Conservation (phyloP, 2,329 filamentous ascomycete genomes). For the Colletotrichum melonis region DNA sequence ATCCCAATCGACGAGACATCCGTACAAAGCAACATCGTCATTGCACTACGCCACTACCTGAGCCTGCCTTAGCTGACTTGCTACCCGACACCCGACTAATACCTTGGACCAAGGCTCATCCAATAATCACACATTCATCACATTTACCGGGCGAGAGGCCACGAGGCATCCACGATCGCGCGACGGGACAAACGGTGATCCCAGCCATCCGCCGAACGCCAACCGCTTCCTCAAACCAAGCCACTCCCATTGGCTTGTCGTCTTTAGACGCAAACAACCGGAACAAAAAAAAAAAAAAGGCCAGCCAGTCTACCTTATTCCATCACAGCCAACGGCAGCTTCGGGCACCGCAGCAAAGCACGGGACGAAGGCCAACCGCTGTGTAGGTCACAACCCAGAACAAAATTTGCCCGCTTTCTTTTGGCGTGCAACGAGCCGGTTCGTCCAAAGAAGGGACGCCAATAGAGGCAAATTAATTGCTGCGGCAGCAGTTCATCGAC, state of each 20-base stretch:
- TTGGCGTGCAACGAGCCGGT: constrained; percentile 21
- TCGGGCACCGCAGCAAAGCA: constrained; percentile 16
- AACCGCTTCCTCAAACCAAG: constrained; percentile 11
- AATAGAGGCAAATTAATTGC: constrained; percentile 32
- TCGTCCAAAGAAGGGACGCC: not conserved
- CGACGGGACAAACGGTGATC: constrained; percentile 31
- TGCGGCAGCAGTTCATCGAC: constrained; percentile 8
- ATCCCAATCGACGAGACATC: constrained; percentile 13
- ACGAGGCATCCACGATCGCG: constrained; percentile 34
- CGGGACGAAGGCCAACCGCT: constrained; percentile 17
- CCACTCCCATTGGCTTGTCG: constrained; percentile 2
- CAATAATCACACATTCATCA: not conserved
- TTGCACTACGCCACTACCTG: constrained; percentile 11
- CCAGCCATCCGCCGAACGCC: constrained; percentile 22
- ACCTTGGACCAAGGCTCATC: constrained; percentile 4
- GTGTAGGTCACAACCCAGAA: constrained; percentile 6
- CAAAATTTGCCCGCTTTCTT: constrained; percentile 35
- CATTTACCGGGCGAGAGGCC: constrained; percentile 30
- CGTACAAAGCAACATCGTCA: constrained; percentile 8
- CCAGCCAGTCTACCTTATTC: not conserved
- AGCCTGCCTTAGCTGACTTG: not conserved
- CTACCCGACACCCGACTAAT: constrained; percentile 23
- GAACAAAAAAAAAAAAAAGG: not conserved
- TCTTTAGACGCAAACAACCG: constrained; percentile 10
- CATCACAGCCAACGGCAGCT: constrained; percentile 23